Base-by-base conservation (phyloP, 306 rosid species). In the Lupinus albus region DNA sequence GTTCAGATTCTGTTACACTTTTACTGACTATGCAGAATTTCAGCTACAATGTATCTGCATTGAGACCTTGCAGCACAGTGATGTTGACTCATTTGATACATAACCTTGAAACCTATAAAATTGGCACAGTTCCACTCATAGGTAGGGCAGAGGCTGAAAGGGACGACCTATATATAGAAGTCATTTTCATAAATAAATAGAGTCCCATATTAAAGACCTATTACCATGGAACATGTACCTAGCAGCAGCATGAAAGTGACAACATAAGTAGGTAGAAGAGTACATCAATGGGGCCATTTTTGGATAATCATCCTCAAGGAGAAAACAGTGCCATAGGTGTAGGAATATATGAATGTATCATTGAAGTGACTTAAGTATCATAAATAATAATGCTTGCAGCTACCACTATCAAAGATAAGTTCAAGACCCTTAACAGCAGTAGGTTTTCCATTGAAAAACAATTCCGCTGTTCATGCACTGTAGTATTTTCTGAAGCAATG, bases 401-500 rank as follows among this genome's bases (percentile, higher is more conserved):
- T 89, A 41, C 98, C 96, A 63, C 97, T 93, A 64, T 89, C 97
- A 45, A 93, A 89, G 58, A 85, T 73, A 25, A 86, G 64, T 15
- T 67, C 57, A 41, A 93, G 86, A 52, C 82, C 89, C 76, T 82
- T 84, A 41, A 83, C 68, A 20, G 78, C 46, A 6, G 91, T 74
- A 54, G 88, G 21, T 73, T 77, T 89, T 50, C 88, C 93, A 67
- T 76, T 80, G 77, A 86, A 89, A 33, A 80, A 51, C 55, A 93
- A 75, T 9, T 88, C 89, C 12, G 88, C 96, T 7, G 95, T 95
- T 67, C 98, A 95, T 16, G 87, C 38, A n/a, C 82, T 73, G 79
- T 89, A 89, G 80, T 86, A 84, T 21, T 77, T 80, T 49, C 98
- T 90, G 85, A 72, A 72, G 72, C 36, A 78, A 32, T 13, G 32